A percentile compares a stretch with the other conserved stretches of the same genome.
phyloP scores from a whole-genome alignment of 2,329 filamentous ascomycete species.

The Mycosphaerelloides madeirae region DNA sequence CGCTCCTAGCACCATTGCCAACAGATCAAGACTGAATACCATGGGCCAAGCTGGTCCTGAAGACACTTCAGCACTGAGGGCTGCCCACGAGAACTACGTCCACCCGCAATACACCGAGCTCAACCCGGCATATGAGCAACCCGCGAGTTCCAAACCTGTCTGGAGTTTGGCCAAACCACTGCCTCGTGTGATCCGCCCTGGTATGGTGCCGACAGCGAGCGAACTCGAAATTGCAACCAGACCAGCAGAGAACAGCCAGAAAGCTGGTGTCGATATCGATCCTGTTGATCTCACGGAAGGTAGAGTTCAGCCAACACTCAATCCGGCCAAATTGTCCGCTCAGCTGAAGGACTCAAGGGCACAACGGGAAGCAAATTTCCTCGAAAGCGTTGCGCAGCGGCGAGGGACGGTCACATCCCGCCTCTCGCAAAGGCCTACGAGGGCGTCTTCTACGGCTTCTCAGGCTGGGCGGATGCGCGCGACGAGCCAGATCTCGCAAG shows the following conservation, averaged over 20 bases:
- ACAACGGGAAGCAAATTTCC: constrained; percentile 31
- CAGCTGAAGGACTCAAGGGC: constrained; percentile 45
- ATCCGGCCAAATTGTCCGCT: constrained; percentile 40
- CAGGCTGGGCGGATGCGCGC: constrained; percentile 15
- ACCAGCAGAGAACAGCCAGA: constrained; percentile 22
- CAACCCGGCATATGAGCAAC: constrained; percentile 53
- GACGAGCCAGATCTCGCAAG: constrained; percentile 9
- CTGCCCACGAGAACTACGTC: constrained; percentile 33
- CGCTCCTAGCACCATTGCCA: constrained; percentile 10
- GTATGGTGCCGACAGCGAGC: constrained; percentile 46
- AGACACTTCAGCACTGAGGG: constrained; percentile 15
- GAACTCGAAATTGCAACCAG: constrained; percentile 20
- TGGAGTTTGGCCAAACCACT: constrained; percentile 53
- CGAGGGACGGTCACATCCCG: constrained; percentile 16
- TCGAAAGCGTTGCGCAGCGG: constrained; percentile 17
- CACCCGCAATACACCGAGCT: constrained; percentile 51
- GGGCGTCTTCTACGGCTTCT: constrained; percentile 22
- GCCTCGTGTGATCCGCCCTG: constrained; percentile 50
- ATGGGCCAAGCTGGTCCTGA: constrained; percentile 19
- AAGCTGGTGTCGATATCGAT: constrained; percentile 36
- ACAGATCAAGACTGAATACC: constrained; percentile 13
- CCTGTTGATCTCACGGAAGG: constrained; percentile 43
- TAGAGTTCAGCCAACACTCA: constrained; percentile 35
- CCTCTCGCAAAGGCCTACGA: constrained; percentile 15
- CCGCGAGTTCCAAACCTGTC: constrained; percentile 46